phyloP scores from a whole-genome alignment of 192 early-diverging fungal genomes.

The Ambispora gerdemannii region DNA sequence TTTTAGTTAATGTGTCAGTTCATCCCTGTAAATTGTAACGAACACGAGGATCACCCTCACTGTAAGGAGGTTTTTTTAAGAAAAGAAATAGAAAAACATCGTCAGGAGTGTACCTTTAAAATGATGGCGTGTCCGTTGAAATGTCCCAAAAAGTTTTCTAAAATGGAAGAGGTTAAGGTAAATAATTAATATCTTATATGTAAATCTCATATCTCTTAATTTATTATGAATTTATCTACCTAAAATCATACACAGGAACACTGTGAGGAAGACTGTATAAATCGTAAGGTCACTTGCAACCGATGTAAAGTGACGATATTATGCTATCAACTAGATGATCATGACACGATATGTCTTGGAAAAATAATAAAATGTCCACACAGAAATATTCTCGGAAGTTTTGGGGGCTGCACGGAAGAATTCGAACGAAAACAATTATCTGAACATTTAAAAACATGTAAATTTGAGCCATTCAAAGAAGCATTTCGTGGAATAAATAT shows the following conservation, averaged over 20 bases:
- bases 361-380: conserved; percentile 30
- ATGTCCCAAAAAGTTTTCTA: conserved; percentile 27
- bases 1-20: conserved; percentile 16
- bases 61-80: conserved; percentile 26
- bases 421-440: conserved; percentile 24
- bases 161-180: conserved; percentile 15
- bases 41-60: conserved; percentile 33
- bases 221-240: too few species aligned
- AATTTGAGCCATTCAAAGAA: conserved; percentile 30
- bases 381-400: conserved; percentile 28
- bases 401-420: conserved; percentile 26
- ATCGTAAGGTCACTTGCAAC: conserved; percentile 13
- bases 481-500: conserved; percentile 20
- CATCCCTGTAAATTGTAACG: conserved; percentile 30
- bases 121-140: conserved; percentile 25
- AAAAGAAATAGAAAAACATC: conserved; percentile 24
- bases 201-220: too few species aligned
- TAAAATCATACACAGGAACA: too few species aligned
- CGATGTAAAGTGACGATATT: conserved; percentile 5
- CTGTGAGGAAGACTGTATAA: conserved; percentile 15
- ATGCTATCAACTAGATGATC: conserved; percentile 20
- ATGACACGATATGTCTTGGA: conserved; percentile 25
- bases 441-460: conserved; percentile 25
- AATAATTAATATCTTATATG: too few species aligned
- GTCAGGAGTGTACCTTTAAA: conserved; percentile 21